phyloP scores from a whole-genome alignment of 306 rosid genomes.

The Begonia loranthoides region DNA sequence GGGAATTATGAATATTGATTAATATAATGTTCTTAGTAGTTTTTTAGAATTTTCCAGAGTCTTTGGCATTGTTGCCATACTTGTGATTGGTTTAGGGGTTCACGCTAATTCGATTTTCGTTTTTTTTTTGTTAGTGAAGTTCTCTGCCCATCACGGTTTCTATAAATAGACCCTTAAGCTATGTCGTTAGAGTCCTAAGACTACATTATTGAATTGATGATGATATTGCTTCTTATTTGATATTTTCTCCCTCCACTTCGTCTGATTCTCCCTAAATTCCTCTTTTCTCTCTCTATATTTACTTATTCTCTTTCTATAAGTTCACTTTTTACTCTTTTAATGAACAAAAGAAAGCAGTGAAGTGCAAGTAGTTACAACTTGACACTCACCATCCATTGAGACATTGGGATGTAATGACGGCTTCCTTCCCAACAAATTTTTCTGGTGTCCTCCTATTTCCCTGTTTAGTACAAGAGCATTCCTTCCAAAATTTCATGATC shows the following conservation, averaged over 20 bases:
- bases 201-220: too few relatives aligned
- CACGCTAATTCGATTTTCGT: too few relatives aligned
- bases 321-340: not conserved
- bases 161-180: too few relatives aligned
- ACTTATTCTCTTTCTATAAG: not conserved
- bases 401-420: conserved; percentile 94
- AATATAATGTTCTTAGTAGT: too few relatives aligned
- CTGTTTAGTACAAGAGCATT: conserved; percentile 31
- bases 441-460: conserved; percentile 96
- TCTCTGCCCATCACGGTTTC: too few relatives aligned
- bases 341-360: too few relatives aligned
- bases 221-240: not conserved
- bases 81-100: too few relatives aligned
- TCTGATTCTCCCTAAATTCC: not conserved
- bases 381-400: conserved; percentile 96
- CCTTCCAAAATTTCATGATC: conserved; percentile 10
- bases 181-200: too few relatives aligned
- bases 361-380: not conserved
- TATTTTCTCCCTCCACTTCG: not conserved
- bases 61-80: too few relatives aligned
- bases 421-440: conserved; percentile 98
- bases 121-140: too few relatives aligned
- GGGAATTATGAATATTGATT: too few relatives aligned
- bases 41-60: too few relatives aligned
- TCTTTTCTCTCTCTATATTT: not conserved